Base-by-base conservation (phyloP, 805 yeast genomes). In the Sugiyamaella chiloensis region DNA sequence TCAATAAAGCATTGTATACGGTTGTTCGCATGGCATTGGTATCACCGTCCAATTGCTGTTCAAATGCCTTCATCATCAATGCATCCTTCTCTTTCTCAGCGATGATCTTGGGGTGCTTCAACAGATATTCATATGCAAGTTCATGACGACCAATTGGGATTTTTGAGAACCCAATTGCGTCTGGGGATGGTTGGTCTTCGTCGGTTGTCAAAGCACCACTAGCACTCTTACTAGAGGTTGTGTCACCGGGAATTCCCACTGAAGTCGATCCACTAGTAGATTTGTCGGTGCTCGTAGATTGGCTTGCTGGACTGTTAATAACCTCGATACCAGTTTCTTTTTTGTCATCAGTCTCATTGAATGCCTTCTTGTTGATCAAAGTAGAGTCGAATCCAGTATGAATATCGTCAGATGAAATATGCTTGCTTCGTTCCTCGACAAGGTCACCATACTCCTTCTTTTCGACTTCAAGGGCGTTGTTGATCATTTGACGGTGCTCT, bases 311-410 rank as follows among this genome's bases (percentile, higher is more conserved):
- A 9, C 52, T 44, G 48, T 70, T 69, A 35, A 69, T 53, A 1
- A 68, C 68, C 51, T 70, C 73, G 17, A 67, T 57, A 12, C 56
- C 32, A 26, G 31, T 41, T 17, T 23, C 46, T n/a, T 19, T 4
- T 7, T 27, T 23, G 17, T 31, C 4, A 21, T 23, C 42, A 2
- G 17, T 24, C 4, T 17, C 19, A 21, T 40, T 14, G 32, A 26
- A 24, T 40, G 42, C 29, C 17, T 26, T 52, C 57, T 81, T 85
- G 64, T 88, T 87, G 61, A 88, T 64, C 55, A 87, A 79, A 0
- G 96, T 84, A 36, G 86, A 79, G 62, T 91, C 95, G 72, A 87
- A 93, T 0, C 96, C 98, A 11, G 93, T 88, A 57, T 81, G 93
- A 34, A 89, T 76, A 66, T 91, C 99, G 12, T 90, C 98, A 44